Evolutionary conservation across 2,329 filamentous ascomycete species (phyloP).

Genomic region (Nothophoma quercina): DNA sequence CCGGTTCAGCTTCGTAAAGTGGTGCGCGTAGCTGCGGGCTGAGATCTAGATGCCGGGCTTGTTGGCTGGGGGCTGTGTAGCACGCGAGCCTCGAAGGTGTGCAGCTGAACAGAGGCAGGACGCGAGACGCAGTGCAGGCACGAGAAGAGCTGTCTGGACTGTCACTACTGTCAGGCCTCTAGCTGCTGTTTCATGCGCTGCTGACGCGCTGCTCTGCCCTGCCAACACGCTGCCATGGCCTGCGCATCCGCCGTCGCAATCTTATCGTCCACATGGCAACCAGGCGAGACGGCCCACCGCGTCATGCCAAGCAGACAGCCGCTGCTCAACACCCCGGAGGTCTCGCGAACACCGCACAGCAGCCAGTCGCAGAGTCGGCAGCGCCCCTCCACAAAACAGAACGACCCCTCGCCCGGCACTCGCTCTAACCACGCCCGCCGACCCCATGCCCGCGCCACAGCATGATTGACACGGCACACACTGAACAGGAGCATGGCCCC

Average conservation of each 20-base stretch:
- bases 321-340: neutral
- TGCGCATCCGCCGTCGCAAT: too few species aligned
- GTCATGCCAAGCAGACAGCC: conserved; percentile 3
- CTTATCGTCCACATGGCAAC: conserved; percentile 21
- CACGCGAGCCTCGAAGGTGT: neutral
- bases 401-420: too few species aligned
- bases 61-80: neutral
- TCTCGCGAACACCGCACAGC: neutral
- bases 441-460: conserved; percentile 13
- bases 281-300: conserved; percentile 12
- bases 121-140: neutral
- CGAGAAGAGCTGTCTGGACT: too few species aligned
- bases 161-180: neutral
- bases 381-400: too few species aligned
- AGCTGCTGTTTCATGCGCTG: neutral
- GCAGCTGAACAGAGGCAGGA: neutral
- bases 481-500: conserved; percentile 24
- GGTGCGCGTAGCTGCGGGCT: conserved; percentile 13
- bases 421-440: too few species aligned
- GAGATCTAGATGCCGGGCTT: conserved; percentile 12
- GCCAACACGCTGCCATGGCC: too few species aligned
- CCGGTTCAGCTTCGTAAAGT: conserved; percentile 8
- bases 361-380: neutral
- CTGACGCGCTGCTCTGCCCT: too few species aligned
- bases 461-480: conserved; percentile 3